phyloP scores from a whole-genome alignment of 2,329 filamentous ascomycete genomes.

The Emericellopsis atlantica region DNA sequence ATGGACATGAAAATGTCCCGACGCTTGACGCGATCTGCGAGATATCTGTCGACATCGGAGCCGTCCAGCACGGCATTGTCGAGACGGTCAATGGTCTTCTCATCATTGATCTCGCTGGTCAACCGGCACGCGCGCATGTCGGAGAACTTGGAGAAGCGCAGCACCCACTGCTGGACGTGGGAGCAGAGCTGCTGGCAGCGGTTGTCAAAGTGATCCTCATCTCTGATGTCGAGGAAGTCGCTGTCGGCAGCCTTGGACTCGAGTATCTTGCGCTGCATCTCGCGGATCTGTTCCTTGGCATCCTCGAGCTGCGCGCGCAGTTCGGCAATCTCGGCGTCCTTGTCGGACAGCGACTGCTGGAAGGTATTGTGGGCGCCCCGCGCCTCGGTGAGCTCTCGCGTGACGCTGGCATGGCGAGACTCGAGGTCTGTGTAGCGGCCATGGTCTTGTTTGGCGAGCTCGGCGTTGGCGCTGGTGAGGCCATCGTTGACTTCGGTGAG shows the following conservation, averaged over 20 bases:
- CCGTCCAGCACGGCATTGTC: slow-evolving; percentile 93
- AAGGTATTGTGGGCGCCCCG: slow-evolving; percentile 52
- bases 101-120: slow-evolving; percentile 74
- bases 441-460: slow-evolving; percentile 64
- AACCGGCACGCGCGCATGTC: slow-evolving; percentile 79
- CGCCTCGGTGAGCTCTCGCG: slow-evolving; percentile 57
- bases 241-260: slow-evolving; percentile 46
- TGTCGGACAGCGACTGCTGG: slow-evolving; percentile 57
- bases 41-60: slow-evolving; percentile 79
- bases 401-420: slow-evolving; percentile 50
- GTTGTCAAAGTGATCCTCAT: slow-evolving; percentile 91
- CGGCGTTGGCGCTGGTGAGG: slow-evolving; percentile 63
- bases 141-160: slow-evolving; percentile 96
- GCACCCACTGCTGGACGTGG: slow-evolving; percentile 93
- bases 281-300: slow-evolving; percentile 50
- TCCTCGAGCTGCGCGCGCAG: slow-evolving; percentile 67
- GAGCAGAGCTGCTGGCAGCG: slow-evolving; percentile 91
- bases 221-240: slow-evolving; percentile 64
- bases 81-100: slow-evolving; percentile 85
- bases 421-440: slow-evolving; percentile 58
- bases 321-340: slow-evolving; percentile 70
- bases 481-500: slow-evolving; percentile 74
- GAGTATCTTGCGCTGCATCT: slow-evolving; percentile 40
- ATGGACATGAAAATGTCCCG: slow-evolving; percentile 97
- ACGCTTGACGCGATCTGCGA: slow-evolving; percentile 75